Conservation (phyloP, 768 basidiomycete genomes). For the Arthromyces matolae region DNA sequence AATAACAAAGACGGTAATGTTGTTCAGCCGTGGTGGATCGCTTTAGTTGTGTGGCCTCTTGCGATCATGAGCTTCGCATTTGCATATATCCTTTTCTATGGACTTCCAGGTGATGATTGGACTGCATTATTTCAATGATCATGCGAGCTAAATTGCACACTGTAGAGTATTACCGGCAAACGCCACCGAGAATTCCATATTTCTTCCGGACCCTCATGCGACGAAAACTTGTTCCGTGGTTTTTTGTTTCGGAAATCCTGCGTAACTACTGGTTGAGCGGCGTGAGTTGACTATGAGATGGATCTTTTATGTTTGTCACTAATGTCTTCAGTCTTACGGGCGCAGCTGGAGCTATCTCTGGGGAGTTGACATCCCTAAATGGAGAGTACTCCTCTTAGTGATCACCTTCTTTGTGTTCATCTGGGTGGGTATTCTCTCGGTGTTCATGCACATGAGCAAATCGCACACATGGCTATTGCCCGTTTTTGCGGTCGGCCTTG, state of each 20-base stretch:
- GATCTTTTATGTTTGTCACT: slow-evolving; percentile 10
- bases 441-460: slow-evolving; percentile 85
- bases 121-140: not conserved
- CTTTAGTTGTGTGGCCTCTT: slow-evolving; percentile 78
- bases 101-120: slow-evolving; percentile 71
- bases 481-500: slow-evolving; percentile 92
- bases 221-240: slow-evolving; percentile 90
- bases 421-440: slow-evolving; percentile 71
- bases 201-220: slow-evolving; percentile 89
- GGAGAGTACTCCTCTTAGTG: slow-evolving; percentile 79
- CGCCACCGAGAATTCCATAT: slow-evolving; percentile 91
- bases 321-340: slow-evolving; percentile 70
- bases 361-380: slow-evolving; percentile 77
- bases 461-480: slow-evolving; percentile 94
- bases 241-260: slow-evolving; percentile 86
- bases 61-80: slow-evolving; percentile 72
- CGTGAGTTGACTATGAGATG: slow-evolving; percentile 40
- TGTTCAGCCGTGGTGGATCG: slow-evolving; percentile 81
- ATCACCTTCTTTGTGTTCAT: slow-evolving; percentile 82
- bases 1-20: slow-evolving; percentile 49
- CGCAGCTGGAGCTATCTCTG: slow-evolving; percentile 95
- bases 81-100: slow-evolving; percentile 79
- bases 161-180: slow-evolving; percentile 83
- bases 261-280: slow-evolving; percentile 90
- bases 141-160: slow-evolving; percentile 6